Base-by-base conservation (phyloP, 768 basidiomycete species). In the Pleurotus pulmonarius region DNA sequence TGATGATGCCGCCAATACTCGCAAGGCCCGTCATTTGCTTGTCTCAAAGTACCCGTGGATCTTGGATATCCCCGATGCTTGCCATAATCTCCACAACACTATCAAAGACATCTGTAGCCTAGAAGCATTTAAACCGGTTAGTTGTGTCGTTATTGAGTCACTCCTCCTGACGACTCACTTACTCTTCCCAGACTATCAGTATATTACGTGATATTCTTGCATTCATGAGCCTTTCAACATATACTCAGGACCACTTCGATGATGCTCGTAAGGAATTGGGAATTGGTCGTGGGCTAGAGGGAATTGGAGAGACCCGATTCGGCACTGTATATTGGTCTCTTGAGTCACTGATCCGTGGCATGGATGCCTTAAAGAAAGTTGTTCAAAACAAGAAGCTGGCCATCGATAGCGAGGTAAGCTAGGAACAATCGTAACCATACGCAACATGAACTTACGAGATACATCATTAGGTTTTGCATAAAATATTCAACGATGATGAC, bases 231-330 rank as follows among this genome's bases (percentile, higher is more conserved):
- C 55, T 55, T 41, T 64, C 58, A 2, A 57, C 56, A 15, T 64
- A 62, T 47, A 49, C 59, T 12, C 54, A 46, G 16, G 61, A 62
- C 44, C 56, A 55, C 49, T 62, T 66, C 46, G 57, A 61, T 41
- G 43, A 58, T 26, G 54, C 61, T 6, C 57, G 60, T 16, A 56
- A 59, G 26, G 46, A 60, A 12, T 13, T 63, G 39, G 48, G 61
- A 13, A 63, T 66, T 25, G n/a, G 20, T 15, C 52, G 55, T 40
- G 65, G 65, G 18, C 58, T 66, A 16, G 57, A 59, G 43, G 58
- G 49, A 12, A 57, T 65, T 54, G 62, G 64, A 4, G 54, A 65
- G 46, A 65, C 64, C 37, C 39, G 54, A 11, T 66, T 66, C 41
- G 58, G 40, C 3, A 62, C 62, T 1, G 56, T 65, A 22, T 65